A percentile compares a stretch with the other conserved stretches of the same genome.
phyloP scores from a whole-genome alignment of 2,329 filamentous ascomycete species.

The Daldinia sp. region DNA sequence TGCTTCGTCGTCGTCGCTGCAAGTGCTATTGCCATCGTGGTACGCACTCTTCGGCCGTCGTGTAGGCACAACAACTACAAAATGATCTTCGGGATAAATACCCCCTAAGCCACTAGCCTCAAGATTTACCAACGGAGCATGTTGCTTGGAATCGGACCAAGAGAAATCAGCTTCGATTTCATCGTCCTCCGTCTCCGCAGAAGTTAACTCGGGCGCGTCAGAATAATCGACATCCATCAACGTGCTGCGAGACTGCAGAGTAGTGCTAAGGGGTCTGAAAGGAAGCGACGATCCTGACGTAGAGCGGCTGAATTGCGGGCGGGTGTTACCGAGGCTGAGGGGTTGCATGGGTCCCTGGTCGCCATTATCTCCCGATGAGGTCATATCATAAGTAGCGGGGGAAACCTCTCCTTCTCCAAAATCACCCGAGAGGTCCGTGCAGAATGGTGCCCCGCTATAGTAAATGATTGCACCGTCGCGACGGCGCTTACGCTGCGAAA shows the following conservation, averaged over 20 bases:
- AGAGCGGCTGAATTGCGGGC: slow-evolving; percentile 47
- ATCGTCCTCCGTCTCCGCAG: slow-evolving; percentile 52
- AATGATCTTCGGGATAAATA: slow-evolving; percentile 73
- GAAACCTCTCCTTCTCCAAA: slow-evolving; percentile 63
- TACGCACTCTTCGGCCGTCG: slow-evolving; percentile 54
- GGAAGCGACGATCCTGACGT: slow-evolving; percentile 65
- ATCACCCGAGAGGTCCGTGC: slow-evolving; percentile 81
- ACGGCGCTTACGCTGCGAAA: slow-evolving; percentile 65
- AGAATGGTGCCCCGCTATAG: slow-evolving; percentile 83
- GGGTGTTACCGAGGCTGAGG: slow-evolving; percentile 45
- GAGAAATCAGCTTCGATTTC: slow-evolving; percentile 60
- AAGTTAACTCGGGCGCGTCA: slow-evolving; percentile 52
- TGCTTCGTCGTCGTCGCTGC: slow-evolving; percentile 33
- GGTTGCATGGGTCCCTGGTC: slow-evolving; percentile 9
- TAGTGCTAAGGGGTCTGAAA: slow-evolving; percentile 64
- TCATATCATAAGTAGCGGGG: slow-evolving; percentile 61
- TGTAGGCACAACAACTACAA: slow-evolving; percentile 67
- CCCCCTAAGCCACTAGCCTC: slow-evolving; percentile 71
- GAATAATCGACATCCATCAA: slow-evolving; percentile 47
- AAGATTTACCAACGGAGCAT: slow-evolving; percentile 56
- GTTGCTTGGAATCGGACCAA: slow-evolving; percentile 61
- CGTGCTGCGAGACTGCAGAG: slow-evolving; percentile 49
- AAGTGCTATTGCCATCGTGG: slow-evolving; percentile 16
- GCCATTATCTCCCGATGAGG: slow-evolving; percentile 56
- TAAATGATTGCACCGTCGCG: slow-evolving; percentile 84